Evolutionary conservation across 1,139 yeast genomes (phyloP), one percentile per base, ranked within the genome.

Genomic region (Geotrichum aggregatum): DNA sequence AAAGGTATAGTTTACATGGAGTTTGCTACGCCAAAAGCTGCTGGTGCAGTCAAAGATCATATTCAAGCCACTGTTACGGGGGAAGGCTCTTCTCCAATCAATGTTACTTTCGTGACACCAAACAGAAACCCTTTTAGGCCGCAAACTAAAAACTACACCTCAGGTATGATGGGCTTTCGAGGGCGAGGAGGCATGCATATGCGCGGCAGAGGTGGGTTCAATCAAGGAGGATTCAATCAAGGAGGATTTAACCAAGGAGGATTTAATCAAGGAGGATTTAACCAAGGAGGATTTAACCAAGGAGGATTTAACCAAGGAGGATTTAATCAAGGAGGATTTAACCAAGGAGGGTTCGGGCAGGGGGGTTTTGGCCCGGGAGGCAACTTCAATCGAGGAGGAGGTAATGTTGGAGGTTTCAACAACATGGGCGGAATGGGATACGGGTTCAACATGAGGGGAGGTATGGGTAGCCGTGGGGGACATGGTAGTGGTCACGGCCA

Each of bases 1-100:
- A 62, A 65, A 51, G 70, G 70, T 3, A 55, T 50, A 7, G 63
- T 61, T 1, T 60, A 57, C 49, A 38, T 61, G 21, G 61, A 62
- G 34, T 49, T 59, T 46, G 28, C 45, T 11, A 43, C 46, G 5
- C 36, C 44, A 22, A 57, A 53, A 22, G 55, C 58, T 3, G 59
- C 65, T 3, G 47, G 47, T 21, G 44, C 42, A 2, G 52, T 58
- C 14, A 56, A 54, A 24, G 49, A 47, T 18, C 47, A 43, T 16
- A 40, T 54, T 19, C 52, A 47, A 44, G 48, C 49, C 1, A 40
- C 28, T 19, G 48, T 40, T 14, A 36, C 52, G 14, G 31, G 48
- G 3, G 54, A 52, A 14, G 45, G 44, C 8, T 30, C 39, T 24
- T 11, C 38, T 2, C 52, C 53, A 19, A 52, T 47, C 21, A 34